phyloP scores from a whole-genome alignment of 1,284 basidiomycete species.

The Ceratorhiza oryzae-sativae region DNA sequence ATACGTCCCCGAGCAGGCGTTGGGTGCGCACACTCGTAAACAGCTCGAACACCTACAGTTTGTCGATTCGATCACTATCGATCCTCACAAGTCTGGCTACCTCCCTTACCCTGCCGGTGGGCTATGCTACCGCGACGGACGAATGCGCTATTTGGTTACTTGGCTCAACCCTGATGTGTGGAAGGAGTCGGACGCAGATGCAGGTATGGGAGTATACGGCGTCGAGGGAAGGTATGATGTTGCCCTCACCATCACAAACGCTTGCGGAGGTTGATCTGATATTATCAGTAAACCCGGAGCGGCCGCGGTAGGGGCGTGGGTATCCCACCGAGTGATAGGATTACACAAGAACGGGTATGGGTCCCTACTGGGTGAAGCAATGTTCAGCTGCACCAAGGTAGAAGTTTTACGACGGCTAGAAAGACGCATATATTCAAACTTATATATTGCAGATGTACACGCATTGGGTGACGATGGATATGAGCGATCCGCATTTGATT shows the following conservation, averaged over 20 bases:
- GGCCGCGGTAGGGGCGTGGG: constrained; percentile 51
- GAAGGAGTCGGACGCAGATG: constrained; percentile 45
- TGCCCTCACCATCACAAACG: too few relatives aligned
- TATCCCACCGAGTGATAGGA: constrained; percentile 54
- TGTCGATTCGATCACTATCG: constrained; percentile 56
- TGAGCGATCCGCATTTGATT: constrained; percentile 48
- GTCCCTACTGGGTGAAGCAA: constrained; percentile 53
- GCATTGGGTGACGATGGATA: constrained; percentile 55
- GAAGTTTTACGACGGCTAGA: neutral
- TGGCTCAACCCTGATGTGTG: constrained; percentile 55
- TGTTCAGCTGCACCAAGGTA: constrained; percentile 52
- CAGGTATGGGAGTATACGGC: constrained; percentile 56
- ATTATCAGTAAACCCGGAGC: constrained; percentile 58
- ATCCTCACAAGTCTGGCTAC: constrained; percentile 59
- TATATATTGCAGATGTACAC: constrained; percentile 48
- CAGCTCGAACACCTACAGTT: constrained; percentile 48
- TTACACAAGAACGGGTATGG: constrained; percentile 53
- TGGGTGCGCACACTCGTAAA: constrained; percentile 45
- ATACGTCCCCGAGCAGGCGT: constrained; percentile 48
- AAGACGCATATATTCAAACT: constrained; percentile 29
- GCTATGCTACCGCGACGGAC: constrained; percentile 55
- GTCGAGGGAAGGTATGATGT: constrained; percentile 56
- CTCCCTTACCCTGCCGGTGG: constrained; percentile 58
- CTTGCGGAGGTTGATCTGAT: neutral
- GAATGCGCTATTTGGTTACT: constrained; percentile 54